A percentile compares a stretch with the other conserved stretches of the same genome.
phyloP scores from a whole-genome alignment of 306 rosid species.

The Malus sylvestris region DNA sequence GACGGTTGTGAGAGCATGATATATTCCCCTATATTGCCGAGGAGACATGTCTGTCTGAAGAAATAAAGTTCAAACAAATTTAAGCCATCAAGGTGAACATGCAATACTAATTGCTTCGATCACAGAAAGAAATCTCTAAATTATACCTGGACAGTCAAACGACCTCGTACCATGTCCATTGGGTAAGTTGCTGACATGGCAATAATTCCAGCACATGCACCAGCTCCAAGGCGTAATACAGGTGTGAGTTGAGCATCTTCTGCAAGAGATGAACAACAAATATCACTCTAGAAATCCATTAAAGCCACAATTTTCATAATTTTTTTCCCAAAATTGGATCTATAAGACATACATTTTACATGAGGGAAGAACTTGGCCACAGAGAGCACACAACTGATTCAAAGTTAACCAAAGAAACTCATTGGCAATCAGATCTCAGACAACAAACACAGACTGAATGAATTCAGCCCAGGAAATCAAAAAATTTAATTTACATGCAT shows the following conservation, averaged over 20 bases:
- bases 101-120: background rate
- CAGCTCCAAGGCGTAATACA: slow-evolving; percentile 64
- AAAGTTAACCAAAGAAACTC: background rate
- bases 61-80: slow-evolving; percentile 6
- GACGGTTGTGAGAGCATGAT: slow-evolving; percentile 56
- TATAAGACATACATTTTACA: background rate
- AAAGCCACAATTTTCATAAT: background rate
- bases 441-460: background rate
- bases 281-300: background rate
- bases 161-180: slow-evolving; percentile 65
- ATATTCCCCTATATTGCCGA: slow-evolving; percentile 55
- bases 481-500: background rate
- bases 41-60: slow-evolving; percentile 48
- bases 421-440: background rate
- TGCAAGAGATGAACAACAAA: slow-evolving; percentile 15
- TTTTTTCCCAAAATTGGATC: background rate
- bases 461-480: background rate
- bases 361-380: background rate
- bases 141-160: slow-evolving; percentile 59
- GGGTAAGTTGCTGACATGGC: slow-evolving; percentile 79
- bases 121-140: background rate
- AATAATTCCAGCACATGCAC: slow-evolving; percentile 71
- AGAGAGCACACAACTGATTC: background rate
- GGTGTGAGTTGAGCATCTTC: slow-evolving; percentile 69
- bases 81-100: slow-evolving; percentile 1